A percentile compares a stretch with the other conserved stretches of the same genome.
These are phyloP conservation scores for Bruguiera sexangula DNA, from an alignment of 345 rosid species.

Conservation along the genomic window DNA sequence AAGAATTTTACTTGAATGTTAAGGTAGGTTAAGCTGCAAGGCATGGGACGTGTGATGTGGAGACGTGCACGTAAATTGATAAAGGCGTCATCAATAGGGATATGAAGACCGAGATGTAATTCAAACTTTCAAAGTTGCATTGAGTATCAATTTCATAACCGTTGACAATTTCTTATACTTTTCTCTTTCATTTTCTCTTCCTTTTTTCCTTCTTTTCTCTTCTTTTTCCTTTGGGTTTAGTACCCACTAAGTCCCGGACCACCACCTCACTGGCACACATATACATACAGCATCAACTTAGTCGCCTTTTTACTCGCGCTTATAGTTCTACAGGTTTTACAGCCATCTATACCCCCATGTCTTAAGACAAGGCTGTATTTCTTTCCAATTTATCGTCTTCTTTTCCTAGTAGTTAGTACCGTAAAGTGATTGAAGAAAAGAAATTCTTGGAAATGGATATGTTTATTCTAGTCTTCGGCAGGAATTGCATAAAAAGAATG, in stretches of 20 bases:
- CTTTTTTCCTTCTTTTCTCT: neutral
- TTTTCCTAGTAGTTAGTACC: conserved; percentile 10
- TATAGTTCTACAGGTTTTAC: conserved; percentile 18
- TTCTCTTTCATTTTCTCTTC: neutral
- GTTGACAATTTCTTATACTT: conserved; percentile 44
- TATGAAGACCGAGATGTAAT: conserved; percentile 20
- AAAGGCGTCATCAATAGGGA: conserved; percentile 28
- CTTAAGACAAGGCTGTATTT: conserved; percentile 39
- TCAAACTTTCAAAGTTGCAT: conserved; percentile 32
- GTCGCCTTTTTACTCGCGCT: conserved; percentile 42
- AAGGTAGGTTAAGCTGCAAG: conserved; percentile 16
- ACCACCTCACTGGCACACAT: conserved; percentile 51
- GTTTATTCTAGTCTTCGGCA: neutral
- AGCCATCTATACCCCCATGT: neutral
- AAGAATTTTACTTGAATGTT: conserved; percentile 3
- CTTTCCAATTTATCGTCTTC: conserved; percentile 10
- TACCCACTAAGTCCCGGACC: conserved; percentile 45
- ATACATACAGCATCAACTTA: conserved; percentile 40
- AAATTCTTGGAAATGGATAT: conserved; percentile 41
- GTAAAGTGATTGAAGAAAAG: conserved; percentile 28
- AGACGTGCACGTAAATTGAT: conserved; percentile 50
- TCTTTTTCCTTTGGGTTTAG: conserved; percentile 23
- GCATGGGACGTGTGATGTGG: conserved; percentile 12
- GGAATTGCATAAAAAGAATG: conserved; percentile 1
- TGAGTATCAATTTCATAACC: conserved; percentile 36